Conservation (phyloP, 495 filamentous ascomycete species). For the Gamarada debralockiae region DNA sequence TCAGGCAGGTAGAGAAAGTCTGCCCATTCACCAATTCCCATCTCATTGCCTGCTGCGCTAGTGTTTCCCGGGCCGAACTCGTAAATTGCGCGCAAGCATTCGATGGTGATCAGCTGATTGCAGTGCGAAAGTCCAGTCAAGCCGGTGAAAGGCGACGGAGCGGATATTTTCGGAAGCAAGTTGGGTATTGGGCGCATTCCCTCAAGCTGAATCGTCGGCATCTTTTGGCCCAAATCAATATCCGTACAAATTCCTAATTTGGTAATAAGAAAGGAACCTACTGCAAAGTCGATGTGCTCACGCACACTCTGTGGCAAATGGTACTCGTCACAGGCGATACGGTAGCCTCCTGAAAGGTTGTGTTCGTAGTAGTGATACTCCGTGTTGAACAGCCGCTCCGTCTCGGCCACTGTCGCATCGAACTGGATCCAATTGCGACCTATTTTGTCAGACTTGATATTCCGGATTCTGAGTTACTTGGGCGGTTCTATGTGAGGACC, state of each 20-base stretch:
- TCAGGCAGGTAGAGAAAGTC: not conserved
- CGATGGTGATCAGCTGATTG: constrained; percentile 16
- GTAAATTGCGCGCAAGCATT: constrained; percentile 7
- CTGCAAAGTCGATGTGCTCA: constrained; percentile 20
- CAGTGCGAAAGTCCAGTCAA: constrained; percentile 10
- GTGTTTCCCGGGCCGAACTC: not conserved
- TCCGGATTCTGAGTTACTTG: not conserved
- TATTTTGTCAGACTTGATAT: constrained; percentile 6
- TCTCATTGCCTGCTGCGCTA: constrained; percentile 9
- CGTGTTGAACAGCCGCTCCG: constrained; percentile 12
- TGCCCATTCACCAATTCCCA: constrained; percentile 22
- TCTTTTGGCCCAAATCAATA: constrained; percentile 8
- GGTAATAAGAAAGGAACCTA: too few relatives aligned
- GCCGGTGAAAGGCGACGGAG: not conserved
- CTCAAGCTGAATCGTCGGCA: constrained; percentile 15
- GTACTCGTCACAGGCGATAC: constrained; percentile 20
- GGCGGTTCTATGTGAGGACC: not conserved
- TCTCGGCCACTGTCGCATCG: constrained; percentile 21
- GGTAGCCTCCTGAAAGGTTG: constrained; percentile 2
- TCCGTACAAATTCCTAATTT: not conserved
- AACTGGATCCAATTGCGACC: constrained; percentile 20
- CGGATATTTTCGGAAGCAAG: constrained; percentile 2
- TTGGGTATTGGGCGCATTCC: constrained; percentile 8
- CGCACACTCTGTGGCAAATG: constrained; percentile 21
- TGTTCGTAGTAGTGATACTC: constrained; percentile 16